Conservation (phyloP, 2,329 filamentous ascomycete genomes). For the Zasmidium angulare region DNA sequence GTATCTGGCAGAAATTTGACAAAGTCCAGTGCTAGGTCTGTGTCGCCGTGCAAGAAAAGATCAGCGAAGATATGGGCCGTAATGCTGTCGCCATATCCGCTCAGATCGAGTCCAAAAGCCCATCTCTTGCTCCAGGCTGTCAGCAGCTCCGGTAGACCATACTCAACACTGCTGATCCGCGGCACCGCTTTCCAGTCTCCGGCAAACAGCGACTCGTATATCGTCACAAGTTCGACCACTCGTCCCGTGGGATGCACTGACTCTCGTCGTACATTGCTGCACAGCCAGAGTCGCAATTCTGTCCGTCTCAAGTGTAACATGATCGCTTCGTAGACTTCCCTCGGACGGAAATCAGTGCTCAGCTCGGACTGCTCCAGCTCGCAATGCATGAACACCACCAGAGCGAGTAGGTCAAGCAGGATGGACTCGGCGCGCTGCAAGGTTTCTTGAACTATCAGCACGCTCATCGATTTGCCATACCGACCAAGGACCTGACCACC, state of each 20-base stretch:
- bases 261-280: constrained; percentile 47
- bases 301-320: constrained; percentile 70
- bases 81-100: constrained; percentile 40
- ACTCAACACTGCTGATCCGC: constrained; percentile 6
- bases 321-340: constrained; percentile 65
- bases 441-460: constrained; percentile 77
- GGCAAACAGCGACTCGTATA: constrained; percentile 43
- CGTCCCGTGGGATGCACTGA: constrained; percentile 24
- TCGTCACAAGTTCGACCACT: constrained; percentile 24
- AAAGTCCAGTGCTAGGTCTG: constrained; percentile 60
- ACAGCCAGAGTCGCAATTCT: constrained; percentile 71
- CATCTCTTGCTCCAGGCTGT: constrained; percentile 50
- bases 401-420: constrained; percentile 76
- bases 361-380: constrained; percentile 74
- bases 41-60: constrained; percentile 44
- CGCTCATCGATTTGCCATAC: constrained; percentile 72
- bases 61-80: constrained; percentile 42
- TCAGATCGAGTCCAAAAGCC: constrained; percentile 42
- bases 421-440: constrained; percentile 70
- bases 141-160: constrained; percentile 33
- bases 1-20: constrained; percentile 59
- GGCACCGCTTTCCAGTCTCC: constrained; percentile 39
- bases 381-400: constrained; percentile 83
- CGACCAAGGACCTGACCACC: constrained; percentile 59
- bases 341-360: constrained; percentile 62